These are phyloP conservation scores for Rhodotorula sp. DNA, from an alignment of 1,284 basidiomycete genomes.

Conservation along the genomic window DNA sequence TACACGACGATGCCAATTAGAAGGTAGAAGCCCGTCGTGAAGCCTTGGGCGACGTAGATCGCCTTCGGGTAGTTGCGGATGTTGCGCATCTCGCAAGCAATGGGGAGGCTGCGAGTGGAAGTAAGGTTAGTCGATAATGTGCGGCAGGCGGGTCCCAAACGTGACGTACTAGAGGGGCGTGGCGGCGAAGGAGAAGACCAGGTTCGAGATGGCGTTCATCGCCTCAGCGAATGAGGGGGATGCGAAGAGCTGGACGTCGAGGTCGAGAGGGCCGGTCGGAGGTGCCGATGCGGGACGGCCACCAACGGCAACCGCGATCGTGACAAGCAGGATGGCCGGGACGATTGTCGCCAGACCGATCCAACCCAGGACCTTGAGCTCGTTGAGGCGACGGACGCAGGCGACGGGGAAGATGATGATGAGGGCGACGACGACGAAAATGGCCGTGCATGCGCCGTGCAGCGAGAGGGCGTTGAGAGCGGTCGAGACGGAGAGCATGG, in stretches of 20 bases:
- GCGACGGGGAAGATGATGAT: slow-evolving; percentile 45
- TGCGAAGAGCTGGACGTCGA: slow-evolving; percentile 28
- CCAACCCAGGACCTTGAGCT: slow-evolving; percentile 50
- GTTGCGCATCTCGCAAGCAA: slow-evolving; percentile 52
- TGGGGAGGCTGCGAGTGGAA: slow-evolving; percentile 22
- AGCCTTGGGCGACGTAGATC: slow-evolving; percentile 32
- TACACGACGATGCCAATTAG: slow-evolving; percentile 29
- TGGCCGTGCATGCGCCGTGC: slow-evolving; percentile 40
- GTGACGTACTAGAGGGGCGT: slow-evolving; percentile 20
- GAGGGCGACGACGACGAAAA: slow-evolving; percentile 27
- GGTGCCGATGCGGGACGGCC: slow-evolving; percentile 54
- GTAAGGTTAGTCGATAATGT: too few species aligned
- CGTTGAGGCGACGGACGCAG: slow-evolving; percentile 49
- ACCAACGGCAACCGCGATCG: slow-evolving; percentile 57
- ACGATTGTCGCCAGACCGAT: slow-evolving; percentile 40
- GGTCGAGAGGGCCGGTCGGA: slow-evolving; percentile 49
- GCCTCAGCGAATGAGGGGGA: slow-evolving; percentile 30
- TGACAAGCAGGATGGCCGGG: slow-evolving; percentile 11
- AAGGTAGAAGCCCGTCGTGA: slow-evolving; percentile 45
- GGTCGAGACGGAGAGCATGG: slow-evolving; percentile 48
- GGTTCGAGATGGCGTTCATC: slow-evolving; percentile 22
- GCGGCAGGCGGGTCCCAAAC: too few species aligned
- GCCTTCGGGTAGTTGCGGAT: slow-evolving; percentile 39
- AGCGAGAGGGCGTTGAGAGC: slow-evolving; percentile 51
- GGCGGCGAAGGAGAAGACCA: slow-evolving; percentile 34